Conservation (phyloP, 2,329 filamentous ascomycete genomes). For the Dothideomycetidae sp. region DNA sequence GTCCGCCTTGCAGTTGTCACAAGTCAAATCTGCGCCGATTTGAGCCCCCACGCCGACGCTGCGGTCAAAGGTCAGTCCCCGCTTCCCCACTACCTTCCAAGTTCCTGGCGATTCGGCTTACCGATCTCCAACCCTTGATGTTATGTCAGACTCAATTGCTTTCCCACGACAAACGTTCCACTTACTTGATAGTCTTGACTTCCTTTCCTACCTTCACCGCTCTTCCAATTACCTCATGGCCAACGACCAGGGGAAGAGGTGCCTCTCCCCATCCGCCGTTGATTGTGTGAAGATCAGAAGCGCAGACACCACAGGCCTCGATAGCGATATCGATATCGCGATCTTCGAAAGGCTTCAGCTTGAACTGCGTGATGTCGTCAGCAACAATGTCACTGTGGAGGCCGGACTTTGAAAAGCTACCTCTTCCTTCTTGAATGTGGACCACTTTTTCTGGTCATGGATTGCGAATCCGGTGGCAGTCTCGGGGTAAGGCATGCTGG, state of each 20-base stretch:
- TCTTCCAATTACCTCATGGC: conserved; percentile 44
- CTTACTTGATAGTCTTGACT: conserved; percentile 33
- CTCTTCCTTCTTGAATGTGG: conserved; percentile 39
- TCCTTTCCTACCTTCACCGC: conserved; percentile 36
- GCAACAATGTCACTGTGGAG: neutral
- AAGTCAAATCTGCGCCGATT: conserved; percentile 35
- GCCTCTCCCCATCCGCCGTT: conserved; percentile 50
- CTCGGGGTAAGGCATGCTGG: conserved; percentile 37
- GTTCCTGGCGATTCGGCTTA: neutral
- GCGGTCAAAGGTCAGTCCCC: conserved; percentile 20
- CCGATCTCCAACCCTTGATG: conserved; percentile 21
- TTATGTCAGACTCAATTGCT: neutral
- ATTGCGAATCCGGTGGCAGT: conserved; percentile 36
- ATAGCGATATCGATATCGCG: conserved; percentile 82
- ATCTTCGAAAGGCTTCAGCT: conserved; percentile 74
- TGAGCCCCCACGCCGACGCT: conserved; percentile 38
- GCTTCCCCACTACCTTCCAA: neutral
- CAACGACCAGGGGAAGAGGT: conserved; percentile 50
- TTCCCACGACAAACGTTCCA: neutral
- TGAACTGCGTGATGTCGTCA: conserved; percentile 41
- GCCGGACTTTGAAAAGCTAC: conserved; percentile 20
- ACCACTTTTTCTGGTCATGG: conserved; percentile 46
- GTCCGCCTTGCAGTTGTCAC: conserved; percentile 37
- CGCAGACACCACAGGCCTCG: conserved; percentile 55
- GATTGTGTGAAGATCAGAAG: conserved; percentile 35